A percentile compares a stretch with the other conserved stretches of the same genome.
These are phyloP conservation scores for Podospora sp. DNA, from an alignment of 495 filamentous ascomycete genomes.

Conservation along the genomic window DNA sequence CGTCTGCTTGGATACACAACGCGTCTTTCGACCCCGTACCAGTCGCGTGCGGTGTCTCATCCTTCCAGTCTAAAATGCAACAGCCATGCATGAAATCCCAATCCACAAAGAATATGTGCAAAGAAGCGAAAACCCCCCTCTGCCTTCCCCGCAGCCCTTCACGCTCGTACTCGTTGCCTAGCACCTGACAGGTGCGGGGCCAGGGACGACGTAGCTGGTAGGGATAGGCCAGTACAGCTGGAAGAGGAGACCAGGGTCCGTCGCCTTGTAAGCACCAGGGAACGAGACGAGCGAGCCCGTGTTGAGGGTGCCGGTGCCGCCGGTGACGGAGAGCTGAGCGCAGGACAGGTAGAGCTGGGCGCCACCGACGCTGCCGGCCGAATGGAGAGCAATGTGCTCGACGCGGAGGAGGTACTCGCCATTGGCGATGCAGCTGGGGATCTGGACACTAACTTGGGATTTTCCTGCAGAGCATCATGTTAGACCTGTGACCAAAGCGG, in stretches of 20 bases:
- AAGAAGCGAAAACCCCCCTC: background rate
- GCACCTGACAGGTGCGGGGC: slow-evolving; percentile 34
- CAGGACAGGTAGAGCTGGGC: slow-evolving; percentile 59
- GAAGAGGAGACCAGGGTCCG: slow-evolving; percentile 50
- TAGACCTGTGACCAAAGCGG: no score
- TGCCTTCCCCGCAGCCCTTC: background rate
- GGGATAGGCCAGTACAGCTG: slow-evolving; percentile 48
- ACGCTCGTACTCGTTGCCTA: background rate
- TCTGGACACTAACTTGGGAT: slow-evolving; percentile 41
- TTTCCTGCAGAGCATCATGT: background rate
- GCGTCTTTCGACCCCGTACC: no score
- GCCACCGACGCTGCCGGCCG: slow-evolving; percentile 44
- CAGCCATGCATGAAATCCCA: background rate
- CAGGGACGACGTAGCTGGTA: slow-evolving; percentile 41
- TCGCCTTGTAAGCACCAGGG: slow-evolving; percentile 49
- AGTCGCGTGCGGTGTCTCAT: no score
- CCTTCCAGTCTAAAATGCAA: background rate
- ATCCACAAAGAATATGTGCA: background rate
- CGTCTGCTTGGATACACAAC: no score
- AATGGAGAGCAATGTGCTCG: slow-evolving; percentile 59
- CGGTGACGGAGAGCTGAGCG: slow-evolving; percentile 47
- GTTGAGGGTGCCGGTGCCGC: slow-evolving; percentile 40
- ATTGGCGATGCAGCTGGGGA: slow-evolving; percentile 51
- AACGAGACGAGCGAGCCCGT: slow-evolving; percentile 39
- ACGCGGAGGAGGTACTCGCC: slow-evolving; percentile 62